Conservation (phyloP, 805 yeast genomes). For the Pichia thaimueangensis region DNA sequence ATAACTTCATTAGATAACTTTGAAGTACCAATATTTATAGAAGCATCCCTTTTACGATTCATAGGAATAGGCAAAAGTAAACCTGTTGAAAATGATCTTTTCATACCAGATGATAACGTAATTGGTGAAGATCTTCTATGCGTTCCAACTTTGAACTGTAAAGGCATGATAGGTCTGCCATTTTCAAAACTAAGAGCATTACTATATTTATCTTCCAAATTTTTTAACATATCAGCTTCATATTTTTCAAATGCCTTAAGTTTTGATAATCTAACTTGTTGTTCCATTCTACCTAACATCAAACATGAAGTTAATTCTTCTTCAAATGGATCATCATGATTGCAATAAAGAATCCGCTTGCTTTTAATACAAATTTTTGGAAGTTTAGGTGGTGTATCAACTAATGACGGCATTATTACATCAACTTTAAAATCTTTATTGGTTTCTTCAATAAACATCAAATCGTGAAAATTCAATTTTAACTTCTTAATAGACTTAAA, state of each 20-base stretch:
- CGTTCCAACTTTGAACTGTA: neutral
- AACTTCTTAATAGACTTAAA: conserved; percentile 64
- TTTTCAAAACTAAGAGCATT: conserved; percentile 16
- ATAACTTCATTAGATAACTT: conserved; percentile 17
- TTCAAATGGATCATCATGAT: conserved; percentile 91
- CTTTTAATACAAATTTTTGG: conserved; percentile 56
- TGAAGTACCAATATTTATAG: conserved; percentile 9
- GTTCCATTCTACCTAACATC: conserved; percentile 63
- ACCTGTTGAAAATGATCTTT: conserved; percentile 7
- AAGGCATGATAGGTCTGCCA: conserved; percentile 11
- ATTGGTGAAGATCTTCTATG: neutral
- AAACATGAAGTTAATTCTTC: conserved; percentile 57
- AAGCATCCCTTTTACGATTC: neutral
- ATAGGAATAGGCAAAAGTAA: neutral
- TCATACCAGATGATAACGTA: neutral
- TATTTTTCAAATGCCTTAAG: conserved; percentile 19
- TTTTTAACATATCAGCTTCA: conserved; percentile 14
- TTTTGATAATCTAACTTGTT: conserved; percentile 52
- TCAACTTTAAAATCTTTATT: conserved; percentile 29
- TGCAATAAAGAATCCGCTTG: conserved; percentile 48
- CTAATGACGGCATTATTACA: conserved; percentile 27
- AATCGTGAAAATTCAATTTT: conserved; percentile 19
- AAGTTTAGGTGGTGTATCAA: conserved; percentile 37
- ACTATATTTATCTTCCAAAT: conserved; percentile 31
- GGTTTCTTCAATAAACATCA: conserved; percentile 19